phyloP scores from a whole-genome alignment of 768 basidiomycete genomes.

The Xerocomus potaroensis region DNA sequence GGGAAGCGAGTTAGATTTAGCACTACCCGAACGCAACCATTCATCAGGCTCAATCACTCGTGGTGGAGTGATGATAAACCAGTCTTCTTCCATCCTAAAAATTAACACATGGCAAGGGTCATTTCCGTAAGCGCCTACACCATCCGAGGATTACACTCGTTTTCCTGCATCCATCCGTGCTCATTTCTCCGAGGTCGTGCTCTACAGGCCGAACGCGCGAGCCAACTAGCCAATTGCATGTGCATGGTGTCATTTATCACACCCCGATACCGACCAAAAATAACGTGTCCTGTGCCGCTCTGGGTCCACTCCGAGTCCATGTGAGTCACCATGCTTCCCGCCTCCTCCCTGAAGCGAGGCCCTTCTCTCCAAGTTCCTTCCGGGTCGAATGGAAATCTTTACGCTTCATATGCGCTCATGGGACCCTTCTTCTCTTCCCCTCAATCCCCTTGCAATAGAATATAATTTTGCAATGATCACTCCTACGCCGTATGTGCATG shows the following conservation, averaged over 20 bases:
- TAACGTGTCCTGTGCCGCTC: slow-evolving; percentile 3
- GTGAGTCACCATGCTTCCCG: slow-evolving; percentile 14
- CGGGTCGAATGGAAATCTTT: slow-evolving; percentile 16
- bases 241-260: no score
- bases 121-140: not conserved
- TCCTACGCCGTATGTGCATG: slow-evolving; percentile 7
- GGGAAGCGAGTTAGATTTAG: slow-evolving; percentile 5
- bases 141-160: slow-evolving; percentile 12
- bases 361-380: slow-evolving; percentile 23
- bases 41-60: slow-evolving; percentile 4
- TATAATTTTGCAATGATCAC: slow-evolving; percentile 18
- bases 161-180: not conserved
- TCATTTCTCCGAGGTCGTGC: not conserved
- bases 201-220: not conserved
- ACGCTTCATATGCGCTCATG: slow-evolving; percentile 7
- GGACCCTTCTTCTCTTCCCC: slow-evolving; percentile 5
- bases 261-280: slow-evolving; percentile 4
- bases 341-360: slow-evolving; percentile 8
- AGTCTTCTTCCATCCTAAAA: not conserved
- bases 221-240: not conserved
- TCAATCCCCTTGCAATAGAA: slow-evolving; percentile 2
- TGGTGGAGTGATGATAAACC: slow-evolving; percentile 1
- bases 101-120: not conserved
- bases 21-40: not conserved
- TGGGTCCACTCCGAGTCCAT: slow-evolving; percentile 2